A percentile compares a stretch with the other conserved stretches of the same genome.
Conservation (phyloP, 352 stramenopile genomes). For the Pythium phragmiticola region DNA sequence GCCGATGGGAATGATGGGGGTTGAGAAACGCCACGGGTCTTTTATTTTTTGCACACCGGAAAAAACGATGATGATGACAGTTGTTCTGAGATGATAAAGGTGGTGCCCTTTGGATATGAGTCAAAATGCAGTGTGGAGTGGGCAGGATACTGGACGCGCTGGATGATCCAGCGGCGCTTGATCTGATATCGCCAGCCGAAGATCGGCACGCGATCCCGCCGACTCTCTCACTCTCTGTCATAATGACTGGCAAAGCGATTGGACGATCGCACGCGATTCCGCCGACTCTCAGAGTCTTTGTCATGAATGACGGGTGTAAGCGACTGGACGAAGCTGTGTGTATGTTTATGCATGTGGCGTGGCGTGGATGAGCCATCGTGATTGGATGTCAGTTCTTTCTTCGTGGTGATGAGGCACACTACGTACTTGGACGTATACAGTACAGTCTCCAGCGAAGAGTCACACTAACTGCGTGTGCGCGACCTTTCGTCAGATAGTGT, state of each 20-base stretch:
- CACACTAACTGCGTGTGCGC: background rate
- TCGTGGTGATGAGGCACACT: background rate
- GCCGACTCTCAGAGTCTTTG: slow-evolving; percentile 5
- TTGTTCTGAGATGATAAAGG: background rate
- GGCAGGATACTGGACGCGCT: background rate
- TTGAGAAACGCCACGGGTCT: background rate
- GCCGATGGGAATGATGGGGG: no score
- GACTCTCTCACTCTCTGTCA: slow-evolving; percentile 2
- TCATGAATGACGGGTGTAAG: background rate
- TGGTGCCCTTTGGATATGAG: background rate
- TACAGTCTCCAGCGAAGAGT: background rate
- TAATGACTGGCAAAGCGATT: background rate
- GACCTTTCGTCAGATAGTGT: slow-evolving; percentile 6
- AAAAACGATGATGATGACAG: background rate
- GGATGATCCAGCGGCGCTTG: background rate
- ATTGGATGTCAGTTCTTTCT: slow-evolving; percentile 2
- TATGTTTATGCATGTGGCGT: no score
- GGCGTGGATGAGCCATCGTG: background rate
- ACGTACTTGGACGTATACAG: no score
- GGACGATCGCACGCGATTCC: slow-evolving; percentile 2
- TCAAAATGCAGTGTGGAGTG: background rate
- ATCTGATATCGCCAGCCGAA: slow-evolving; percentile 10
- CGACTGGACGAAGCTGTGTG: background rate
- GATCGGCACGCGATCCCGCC: slow-evolving; percentile 3
- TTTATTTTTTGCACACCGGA: background rate